Evolutionary conservation across 257 asterid species (phyloP).

Genomic region (Rubia yunnanensis): DNA sequence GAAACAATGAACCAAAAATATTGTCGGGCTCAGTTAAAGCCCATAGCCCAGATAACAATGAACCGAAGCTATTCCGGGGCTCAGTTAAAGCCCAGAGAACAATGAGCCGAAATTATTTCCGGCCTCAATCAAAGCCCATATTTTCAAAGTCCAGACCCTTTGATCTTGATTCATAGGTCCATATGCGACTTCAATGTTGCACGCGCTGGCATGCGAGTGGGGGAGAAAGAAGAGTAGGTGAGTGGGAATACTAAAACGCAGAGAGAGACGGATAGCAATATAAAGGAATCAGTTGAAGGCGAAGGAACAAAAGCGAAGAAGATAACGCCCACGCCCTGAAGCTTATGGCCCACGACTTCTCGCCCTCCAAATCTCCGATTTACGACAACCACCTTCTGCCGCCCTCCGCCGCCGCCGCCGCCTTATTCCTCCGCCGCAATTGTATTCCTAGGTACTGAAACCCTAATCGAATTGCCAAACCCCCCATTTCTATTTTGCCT

Average conservation of each 20-base stretch:
- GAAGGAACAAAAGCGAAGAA: constrained; percentile 6
- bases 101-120: too few relatives aligned
- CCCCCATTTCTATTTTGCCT: not conserved
- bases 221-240: not conserved
- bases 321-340: constrained; percentile 21
- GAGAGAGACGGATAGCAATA: not conserved
- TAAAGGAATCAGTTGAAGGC: not conserved
- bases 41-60: too few relatives aligned
- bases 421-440: constrained; percentile 8
- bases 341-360: constrained; percentile 57
- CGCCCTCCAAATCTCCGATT: constrained; percentile 16
- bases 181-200: too few relatives aligned
- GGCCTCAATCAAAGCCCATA: too few relatives aligned
- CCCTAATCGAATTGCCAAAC: not conserved
- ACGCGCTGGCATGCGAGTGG: constrained; percentile 3
- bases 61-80: too few relatives aligned
- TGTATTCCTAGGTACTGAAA: constrained; percentile 8
- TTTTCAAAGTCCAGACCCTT: too few relatives aligned
- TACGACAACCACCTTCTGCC: constrained; percentile 16
- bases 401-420: constrained; percentile 9
- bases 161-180: too few relatives aligned
- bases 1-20: too few relatives aligned
- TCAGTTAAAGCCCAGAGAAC: too few relatives aligned
- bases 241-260: not conserved
- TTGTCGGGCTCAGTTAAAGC: too few relatives aligned